These are phyloP conservation scores for Malus hybrid DNA, from an alignment of 331 rosid genomes.

Conservation along the genomic window DNA sequence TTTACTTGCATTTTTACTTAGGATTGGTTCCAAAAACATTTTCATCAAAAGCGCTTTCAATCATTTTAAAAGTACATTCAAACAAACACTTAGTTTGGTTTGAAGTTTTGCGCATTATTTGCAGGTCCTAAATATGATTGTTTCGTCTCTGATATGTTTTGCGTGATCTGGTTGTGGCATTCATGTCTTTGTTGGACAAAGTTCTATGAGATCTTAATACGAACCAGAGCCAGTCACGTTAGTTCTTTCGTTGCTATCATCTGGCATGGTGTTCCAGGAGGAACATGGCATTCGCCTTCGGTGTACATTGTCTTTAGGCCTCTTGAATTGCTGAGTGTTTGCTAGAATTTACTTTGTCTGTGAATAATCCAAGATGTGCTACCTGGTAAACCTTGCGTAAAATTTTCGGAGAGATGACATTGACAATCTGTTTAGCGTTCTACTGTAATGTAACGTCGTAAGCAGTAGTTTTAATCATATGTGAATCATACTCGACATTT, in stretches of 20 bases:
- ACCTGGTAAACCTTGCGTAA: background rate
- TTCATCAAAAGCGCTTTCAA: too few relatives aligned
- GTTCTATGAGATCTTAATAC: background rate
- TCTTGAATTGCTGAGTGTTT: background rate
- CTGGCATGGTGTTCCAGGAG: too few relatives aligned
- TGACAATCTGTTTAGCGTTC: too few relatives aligned
- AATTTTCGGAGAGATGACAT: background rate
- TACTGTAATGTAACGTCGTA: too few relatives aligned
- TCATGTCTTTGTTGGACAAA: background rate
- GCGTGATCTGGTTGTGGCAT: background rate
- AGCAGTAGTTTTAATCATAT: background rate
- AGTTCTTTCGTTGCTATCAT: background rate
- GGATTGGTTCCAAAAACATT: too few relatives aligned
- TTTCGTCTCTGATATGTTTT: background rate
- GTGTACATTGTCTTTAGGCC: too few relatives aligned
- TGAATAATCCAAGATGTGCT: background rate
- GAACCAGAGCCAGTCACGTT: background rate
- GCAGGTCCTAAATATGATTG: background rate
- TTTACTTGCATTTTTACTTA: too few relatives aligned
- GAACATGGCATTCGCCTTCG: too few relatives aligned
- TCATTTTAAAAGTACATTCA: too few relatives aligned
- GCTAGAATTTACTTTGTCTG: background rate
- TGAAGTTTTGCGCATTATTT: background rate
- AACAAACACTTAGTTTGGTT: background rate
- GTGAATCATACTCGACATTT: background rate